phyloP scores from a whole-genome alignment of 345 rosid species.

The Arabidopsis arenosa region DNA sequence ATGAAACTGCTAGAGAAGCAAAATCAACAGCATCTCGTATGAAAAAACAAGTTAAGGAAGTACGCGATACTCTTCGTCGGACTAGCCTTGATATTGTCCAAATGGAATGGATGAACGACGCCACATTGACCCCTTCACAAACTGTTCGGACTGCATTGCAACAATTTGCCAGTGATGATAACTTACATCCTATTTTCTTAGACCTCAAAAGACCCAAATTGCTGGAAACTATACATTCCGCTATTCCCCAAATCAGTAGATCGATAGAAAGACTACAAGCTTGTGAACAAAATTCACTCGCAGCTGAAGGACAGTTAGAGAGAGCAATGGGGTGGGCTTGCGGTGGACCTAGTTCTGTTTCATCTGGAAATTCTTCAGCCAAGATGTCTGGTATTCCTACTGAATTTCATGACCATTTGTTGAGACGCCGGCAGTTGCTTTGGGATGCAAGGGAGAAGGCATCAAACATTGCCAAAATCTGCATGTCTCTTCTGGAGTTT shows the following conservation, averaged over 20 bases:
- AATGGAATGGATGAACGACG: constrained; percentile 92
- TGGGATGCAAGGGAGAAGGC: constrained; percentile 86
- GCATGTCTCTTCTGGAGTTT: constrained; percentile 82
- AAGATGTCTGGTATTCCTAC: constrained; percentile 84
- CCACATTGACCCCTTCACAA: constrained; percentile 62
- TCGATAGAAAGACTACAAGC: constrained; percentile 77
- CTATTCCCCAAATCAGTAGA: constrained; percentile 62
- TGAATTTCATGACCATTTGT: constrained; percentile 80
- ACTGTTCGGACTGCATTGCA: constrained; percentile 61
- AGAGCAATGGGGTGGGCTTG: constrained; percentile 99
- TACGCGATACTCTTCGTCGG: constrained; percentile 68
- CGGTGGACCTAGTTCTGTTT: constrained; percentile 71
- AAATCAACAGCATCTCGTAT: constrained; percentile 72
- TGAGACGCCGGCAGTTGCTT: constrained; percentile 68
- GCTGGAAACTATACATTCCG: constrained; percentile 68
- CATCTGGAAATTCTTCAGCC: constrained; percentile 58
- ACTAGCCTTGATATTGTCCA: constrained; percentile 77
- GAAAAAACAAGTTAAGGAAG: constrained; percentile 77
- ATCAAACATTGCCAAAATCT: constrained; percentile 66
- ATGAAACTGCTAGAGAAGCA: constrained; percentile 84
- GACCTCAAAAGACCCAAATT: constrained; percentile 70
- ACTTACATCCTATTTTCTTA: constrained; percentile 58
- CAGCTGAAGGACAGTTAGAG: constrained; percentile 90
- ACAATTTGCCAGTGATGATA: constrained; percentile 58
- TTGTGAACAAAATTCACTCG: constrained; percentile 66